Conservation (phyloP, 1,284 basidiomycete species). For the Austropuccinia psidii region DNA sequence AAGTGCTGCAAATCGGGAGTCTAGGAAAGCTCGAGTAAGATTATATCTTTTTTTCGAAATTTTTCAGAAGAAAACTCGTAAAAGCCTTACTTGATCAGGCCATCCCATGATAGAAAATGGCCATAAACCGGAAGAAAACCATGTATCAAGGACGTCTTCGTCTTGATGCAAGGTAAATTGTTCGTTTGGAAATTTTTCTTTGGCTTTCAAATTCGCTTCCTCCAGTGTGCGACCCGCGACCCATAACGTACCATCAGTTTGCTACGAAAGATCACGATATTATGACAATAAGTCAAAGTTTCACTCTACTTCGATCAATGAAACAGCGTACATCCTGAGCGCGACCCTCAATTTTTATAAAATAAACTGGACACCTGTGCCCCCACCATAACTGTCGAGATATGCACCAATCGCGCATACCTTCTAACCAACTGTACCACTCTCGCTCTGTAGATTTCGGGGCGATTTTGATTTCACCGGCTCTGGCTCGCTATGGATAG, state of each 20-base stretch:
- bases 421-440: conserved; percentile 94
- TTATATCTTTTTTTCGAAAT: not conserved
- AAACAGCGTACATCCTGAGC: conserved; percentile 59
- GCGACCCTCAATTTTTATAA: conserved; percentile 74
- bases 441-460: conserved; percentile 84
- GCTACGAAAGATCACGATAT: conserved; percentile 49
- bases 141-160: conserved; percentile 96
- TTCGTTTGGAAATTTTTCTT: conserved; percentile 61
- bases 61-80: not conserved
- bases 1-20: conserved; percentile 67
- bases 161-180: conserved; percentile 82
- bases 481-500: conserved; percentile 63
- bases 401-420: conserved; percentile 98
- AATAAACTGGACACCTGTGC: conserved; percentile 91
- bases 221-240: conserved; percentile 76
- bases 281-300: not conserved
- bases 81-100: conserved; percentile 66
- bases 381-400: conserved; percentile 99
- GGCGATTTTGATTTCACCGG: conserved; percentile 72
- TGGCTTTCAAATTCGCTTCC: conserved; percentile 72
- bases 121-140: conserved; percentile 98
- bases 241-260: conserved; percentile 70
- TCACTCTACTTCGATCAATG: not conserved
- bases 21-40: conserved; percentile 47
- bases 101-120: conserved; percentile 97